phyloP scores from a whole-genome alignment of 805 yeast species.

The Ogataea methylovora region DNA sequence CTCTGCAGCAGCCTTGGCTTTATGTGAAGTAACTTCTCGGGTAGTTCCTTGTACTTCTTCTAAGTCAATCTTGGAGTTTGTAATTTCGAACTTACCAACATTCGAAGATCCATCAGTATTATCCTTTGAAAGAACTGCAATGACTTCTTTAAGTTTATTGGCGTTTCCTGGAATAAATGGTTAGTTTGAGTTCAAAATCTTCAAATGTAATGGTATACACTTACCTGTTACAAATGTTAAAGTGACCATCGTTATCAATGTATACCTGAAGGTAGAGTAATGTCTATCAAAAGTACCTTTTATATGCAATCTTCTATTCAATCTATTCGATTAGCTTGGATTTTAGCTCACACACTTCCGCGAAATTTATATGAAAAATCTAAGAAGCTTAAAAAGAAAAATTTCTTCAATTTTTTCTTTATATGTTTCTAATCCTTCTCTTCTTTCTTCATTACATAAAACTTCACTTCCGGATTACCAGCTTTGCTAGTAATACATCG shows the following conservation, averaged over 20 bases:
- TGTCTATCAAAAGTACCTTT: too few relatives aligned
- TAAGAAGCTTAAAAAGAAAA: background rate
- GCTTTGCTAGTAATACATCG: constrained; percentile 25
- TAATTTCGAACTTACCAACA: constrained; percentile 45
- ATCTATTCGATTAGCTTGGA: too few relatives aligned
- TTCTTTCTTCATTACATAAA: constrained; percentile 13
- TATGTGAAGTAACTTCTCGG: constrained; percentile 72
- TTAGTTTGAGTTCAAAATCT: background rate
- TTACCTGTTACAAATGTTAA: constrained; percentile 25
- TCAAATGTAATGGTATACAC: background rate
- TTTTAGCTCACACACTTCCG: background rate
- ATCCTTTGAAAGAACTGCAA: constrained; percentile 54
- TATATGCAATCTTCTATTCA: too few relatives aligned
- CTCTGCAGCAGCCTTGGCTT: constrained; percentile 67
- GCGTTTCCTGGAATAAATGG: constrained; percentile 60
- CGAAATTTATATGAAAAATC: background rate
- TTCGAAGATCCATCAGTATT: constrained; percentile 16
- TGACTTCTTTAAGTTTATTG: constrained; percentile 81
- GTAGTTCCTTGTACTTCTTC: constrained; percentile 90
- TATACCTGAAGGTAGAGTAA: background rate
- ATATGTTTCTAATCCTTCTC: constrained; percentile 1
- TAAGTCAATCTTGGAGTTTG: constrained; percentile 65
- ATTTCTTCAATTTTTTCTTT: constrained; percentile 2
- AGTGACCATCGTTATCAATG: constrained; percentile 10
- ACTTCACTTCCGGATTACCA: constrained; percentile 33